Conservation (phyloP, 352 stramenopile species). For the Phytophthora ramorum region DNA sequence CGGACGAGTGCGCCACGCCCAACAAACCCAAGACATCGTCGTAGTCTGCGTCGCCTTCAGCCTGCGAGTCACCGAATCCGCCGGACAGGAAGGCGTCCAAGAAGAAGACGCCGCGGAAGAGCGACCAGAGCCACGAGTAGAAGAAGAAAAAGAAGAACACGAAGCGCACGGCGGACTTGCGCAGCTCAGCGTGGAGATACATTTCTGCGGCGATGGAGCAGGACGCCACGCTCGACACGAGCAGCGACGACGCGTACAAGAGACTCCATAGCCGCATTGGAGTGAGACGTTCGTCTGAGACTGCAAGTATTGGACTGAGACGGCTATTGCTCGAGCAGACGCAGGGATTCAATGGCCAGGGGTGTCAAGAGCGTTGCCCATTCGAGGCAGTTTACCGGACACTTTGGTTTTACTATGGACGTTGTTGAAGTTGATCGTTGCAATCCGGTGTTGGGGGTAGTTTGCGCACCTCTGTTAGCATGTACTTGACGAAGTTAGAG, state of each 20-base stretch:
- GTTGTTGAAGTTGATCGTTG: conserved; percentile 17
- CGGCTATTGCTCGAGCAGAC: conserved; percentile 6
- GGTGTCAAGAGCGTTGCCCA: conserved; percentile 25
- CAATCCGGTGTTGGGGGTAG: neutral
- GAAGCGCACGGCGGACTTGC: conserved; percentile 52
- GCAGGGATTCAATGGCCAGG: conserved; percentile 1
- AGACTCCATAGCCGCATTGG: conserved; percentile 52
- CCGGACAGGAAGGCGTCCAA: conserved; percentile 42
- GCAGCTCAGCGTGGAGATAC: conserved; percentile 46
- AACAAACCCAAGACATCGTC: conserved; percentile 50
- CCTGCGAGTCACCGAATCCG: conserved; percentile 2
- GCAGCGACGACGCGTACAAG: conserved; percentile 50
- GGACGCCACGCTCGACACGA: conserved; percentile 48
- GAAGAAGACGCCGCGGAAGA: conserved; percentile 60
- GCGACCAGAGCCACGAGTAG: conserved; percentile 66
- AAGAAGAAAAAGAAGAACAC: conserved; percentile 69
- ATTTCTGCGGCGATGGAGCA: conserved; percentile 43
- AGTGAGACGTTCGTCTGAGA: neutral
- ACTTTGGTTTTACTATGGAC: conserved; percentile 9
- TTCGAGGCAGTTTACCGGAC: neutral
- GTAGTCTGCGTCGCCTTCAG: conserved; percentile 25
- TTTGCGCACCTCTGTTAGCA: too few relatives aligned
- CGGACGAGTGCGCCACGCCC: conserved; percentile 43
- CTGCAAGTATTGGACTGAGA: conserved; percentile 14
- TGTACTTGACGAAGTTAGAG: too few relatives aligned